A percentile compares a stretch with the other conserved stretches of the same genome.
Evolutionary conservation across 306 rosid species (phyloP).

Genomic region (Vachellia pachyceras): DNA sequence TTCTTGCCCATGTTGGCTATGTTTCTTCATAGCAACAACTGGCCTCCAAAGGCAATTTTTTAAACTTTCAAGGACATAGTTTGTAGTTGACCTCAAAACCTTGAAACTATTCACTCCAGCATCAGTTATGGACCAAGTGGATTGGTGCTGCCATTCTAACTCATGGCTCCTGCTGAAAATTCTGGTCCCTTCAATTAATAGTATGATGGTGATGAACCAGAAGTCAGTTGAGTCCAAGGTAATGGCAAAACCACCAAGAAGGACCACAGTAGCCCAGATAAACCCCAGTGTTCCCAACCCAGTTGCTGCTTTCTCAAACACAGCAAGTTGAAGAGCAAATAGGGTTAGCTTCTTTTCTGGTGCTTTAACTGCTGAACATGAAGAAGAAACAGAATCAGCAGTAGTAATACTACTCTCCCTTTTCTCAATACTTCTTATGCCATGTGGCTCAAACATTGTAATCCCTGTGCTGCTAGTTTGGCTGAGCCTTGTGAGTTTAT

Average conservation of each 20-base stretch:
- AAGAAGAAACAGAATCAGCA: conserved; percentile 31
- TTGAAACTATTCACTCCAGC: conserved; percentile 69
- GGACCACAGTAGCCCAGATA: conserved; percentile 97
- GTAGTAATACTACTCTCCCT: conserved; percentile 43
- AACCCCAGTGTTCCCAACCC: conserved; percentile 92
- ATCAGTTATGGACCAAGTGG: conserved; percentile 82
- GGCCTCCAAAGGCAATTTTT: conserved; percentile 56
- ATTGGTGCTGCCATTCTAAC: conserved; percentile 98
- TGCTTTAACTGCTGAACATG: conserved; percentile 49
- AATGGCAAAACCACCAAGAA: conserved; percentile 88
- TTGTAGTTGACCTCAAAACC: conserved; percentile 56
- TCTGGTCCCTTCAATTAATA: conserved; percentile 82
- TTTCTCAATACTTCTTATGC: conserved; percentile 40
- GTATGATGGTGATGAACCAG: conserved; percentile 87
- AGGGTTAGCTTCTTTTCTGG: conserved; percentile 91
- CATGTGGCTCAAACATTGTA: conserved; percentile 67
- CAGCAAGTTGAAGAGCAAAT: conserved; percentile 84
- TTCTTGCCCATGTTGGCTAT: conserved; percentile 42
- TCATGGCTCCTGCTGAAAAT: conserved; percentile 96
- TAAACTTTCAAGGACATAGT: conserved; percentile 41
- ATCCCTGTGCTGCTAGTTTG: conserved; percentile 48
- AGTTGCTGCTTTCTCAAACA: conserved; percentile 87
- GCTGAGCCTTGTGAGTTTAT: conserved; percentile 45
- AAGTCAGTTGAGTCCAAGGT: conserved; percentile 75
- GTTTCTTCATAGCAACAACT: conserved; percentile 40